Base-by-base conservation (phyloP, 106 monocot species). In the Acanthochlamys bracteata region DNA sequence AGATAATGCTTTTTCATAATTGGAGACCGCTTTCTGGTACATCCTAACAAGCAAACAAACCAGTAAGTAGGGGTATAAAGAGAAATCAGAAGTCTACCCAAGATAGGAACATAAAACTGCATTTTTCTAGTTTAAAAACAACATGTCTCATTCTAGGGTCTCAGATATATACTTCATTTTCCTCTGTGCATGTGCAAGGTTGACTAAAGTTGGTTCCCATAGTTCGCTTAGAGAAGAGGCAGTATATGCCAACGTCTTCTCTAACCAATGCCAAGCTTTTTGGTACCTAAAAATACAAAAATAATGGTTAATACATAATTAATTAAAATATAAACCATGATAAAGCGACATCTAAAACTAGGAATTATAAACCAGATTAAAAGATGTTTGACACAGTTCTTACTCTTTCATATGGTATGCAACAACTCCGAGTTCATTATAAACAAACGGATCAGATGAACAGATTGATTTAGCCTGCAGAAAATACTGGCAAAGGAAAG, bases 381-480 rank as follows among this genome's bases (percentile, higher is more conserved):
- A n/a, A n/a, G n/a, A n/a, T n/a, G n/a, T n/a, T n/a, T n/a, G n/a
- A n/a, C n/a, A n/a, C n/a, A 62, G 67, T 59, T 59, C 96, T 98
- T 80, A 98, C 96, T 98, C 88, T 66, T 98, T 88, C 80, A 83
- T 85, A 69, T 92, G 73, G 80, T 88, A 98, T 60, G 96, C 84
- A 70, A 98, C 92, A 78, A 92, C 96, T 69, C 96, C 96, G 61
- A 98, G 88, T 79, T 98, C 96, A 71, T 98, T 98, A 64, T 85
- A 92, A 10, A 98, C 88, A 41, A 98, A 77, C 27, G 96, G 96
- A 83, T 98, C 96, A 60, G 72, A 85, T 57, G 96, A 85, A 59
- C 91, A 98, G 61, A 88, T 83, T 55, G 58, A 27, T 75, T 83
- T 85, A 64, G 91, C 91, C 85, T 98, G 88, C 65, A 85, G 63